These are phyloP conservation scores for Funneliformis mosseae DNA, from an alignment of 192 early-diverging fungal genomes.

Conservation along the genomic window DNA sequence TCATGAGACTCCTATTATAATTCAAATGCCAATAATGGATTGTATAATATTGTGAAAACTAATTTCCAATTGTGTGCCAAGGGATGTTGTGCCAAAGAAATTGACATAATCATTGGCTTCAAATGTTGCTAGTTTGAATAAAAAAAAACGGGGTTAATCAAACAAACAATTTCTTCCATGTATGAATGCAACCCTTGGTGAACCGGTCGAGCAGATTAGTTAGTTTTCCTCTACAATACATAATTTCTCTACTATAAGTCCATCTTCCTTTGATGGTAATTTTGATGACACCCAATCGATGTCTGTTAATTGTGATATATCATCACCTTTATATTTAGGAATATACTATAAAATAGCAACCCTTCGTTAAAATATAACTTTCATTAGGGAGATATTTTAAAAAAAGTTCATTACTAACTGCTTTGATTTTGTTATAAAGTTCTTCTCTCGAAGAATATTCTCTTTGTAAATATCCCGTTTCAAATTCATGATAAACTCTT, in stretches of 20 bases:
- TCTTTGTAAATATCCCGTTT: constrained; percentile 57
- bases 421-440: constrained; percentile 59
- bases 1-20: too few species aligned
- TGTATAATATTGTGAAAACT: too few species aligned
- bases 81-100: too few species aligned
- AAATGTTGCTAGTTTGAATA: too few species aligned
- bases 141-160: too few species aligned
- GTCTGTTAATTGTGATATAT: constrained; percentile 58
- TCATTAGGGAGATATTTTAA: not conserved
- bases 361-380: not conserved
- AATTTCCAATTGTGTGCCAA: too few species aligned
- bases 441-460: constrained; percentile 74
- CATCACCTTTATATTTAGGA: constrained; percentile 47
- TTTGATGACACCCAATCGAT: constrained; percentile 60
- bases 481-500: constrained; percentile 87
- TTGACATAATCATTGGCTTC: too few species aligned
- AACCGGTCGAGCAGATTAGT: too few species aligned
- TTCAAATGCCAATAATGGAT: too few species aligned
- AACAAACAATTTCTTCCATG: too few species aligned
- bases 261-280: constrained; percentile 36
- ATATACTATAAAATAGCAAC: constrained; percentile 37
- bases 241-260: constrained; percentile 4
- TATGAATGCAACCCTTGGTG: too few species aligned
- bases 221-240: too few species aligned
- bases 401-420: constrained; percentile 45